A percentile compares a stretch with the other conserved stretches of the same genome.
Conservation (phyloP, 169 alveolate genomes). For the Cryptosporidium ubiquitum region DNA sequence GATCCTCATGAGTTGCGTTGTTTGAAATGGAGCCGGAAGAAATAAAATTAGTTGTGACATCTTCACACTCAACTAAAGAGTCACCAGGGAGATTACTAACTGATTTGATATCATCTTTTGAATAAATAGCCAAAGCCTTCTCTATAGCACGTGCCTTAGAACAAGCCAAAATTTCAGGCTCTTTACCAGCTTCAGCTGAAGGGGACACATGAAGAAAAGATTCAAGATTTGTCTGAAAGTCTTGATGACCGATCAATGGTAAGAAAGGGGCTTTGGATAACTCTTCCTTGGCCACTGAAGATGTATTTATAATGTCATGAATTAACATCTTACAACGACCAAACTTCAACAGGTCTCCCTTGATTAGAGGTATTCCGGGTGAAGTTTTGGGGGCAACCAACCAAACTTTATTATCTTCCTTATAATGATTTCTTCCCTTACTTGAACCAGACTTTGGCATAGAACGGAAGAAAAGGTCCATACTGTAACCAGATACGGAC, state of each 20-base stretch:
- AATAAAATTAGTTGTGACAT: background rate
- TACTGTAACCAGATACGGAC: background rate
- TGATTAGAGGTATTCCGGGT: slow-evolving; percentile 44
- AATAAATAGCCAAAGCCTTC: background rate
- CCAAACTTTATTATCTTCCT: slow-evolving; percentile 60
- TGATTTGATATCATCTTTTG: background rate
- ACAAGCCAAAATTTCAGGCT: background rate
- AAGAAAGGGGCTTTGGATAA: slow-evolving; percentile 25
- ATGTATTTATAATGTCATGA: slow-evolving; percentile 49
- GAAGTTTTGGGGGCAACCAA: slow-evolving; percentile 43
- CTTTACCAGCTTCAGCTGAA: slow-evolving; percentile 5
- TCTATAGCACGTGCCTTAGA: background rate
- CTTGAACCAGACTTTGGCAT: background rate
- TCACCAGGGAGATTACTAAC: background rate
- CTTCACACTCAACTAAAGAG: background rate
- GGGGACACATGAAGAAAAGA: slow-evolving; percentile 24
- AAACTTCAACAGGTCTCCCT: slow-evolving; percentile 45
- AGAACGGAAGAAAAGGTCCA: background rate
- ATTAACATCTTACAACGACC: slow-evolving; percentile 67
- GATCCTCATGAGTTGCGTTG: slow-evolving; percentile 1
- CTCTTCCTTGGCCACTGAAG: slow-evolving; percentile 52
- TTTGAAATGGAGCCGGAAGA: background rate
- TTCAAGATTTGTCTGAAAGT: background rate
- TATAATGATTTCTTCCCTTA: slow-evolving; percentile 4
- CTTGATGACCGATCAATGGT: slow-evolving; percentile 23